Evolutionary conservation across 139 green algal species (phyloP).

Genomic region (Coelastrella sp.): DNA sequence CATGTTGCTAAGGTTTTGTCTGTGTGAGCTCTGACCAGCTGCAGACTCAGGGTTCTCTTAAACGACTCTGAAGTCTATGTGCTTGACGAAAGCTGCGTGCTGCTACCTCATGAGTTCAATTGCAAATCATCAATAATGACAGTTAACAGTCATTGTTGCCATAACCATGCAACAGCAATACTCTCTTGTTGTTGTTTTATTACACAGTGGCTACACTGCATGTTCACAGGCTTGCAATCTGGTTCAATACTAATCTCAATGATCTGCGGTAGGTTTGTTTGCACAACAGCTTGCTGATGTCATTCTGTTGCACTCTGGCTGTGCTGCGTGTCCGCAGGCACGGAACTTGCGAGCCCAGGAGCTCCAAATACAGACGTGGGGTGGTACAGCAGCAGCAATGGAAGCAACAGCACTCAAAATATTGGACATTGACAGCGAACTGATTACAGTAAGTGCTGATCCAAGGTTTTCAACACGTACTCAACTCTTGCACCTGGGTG

Average conservation of each 20-base stretch:
- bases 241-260: too few relatives aligned
- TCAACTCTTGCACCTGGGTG: too few relatives aligned
- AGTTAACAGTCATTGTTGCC: neutral
- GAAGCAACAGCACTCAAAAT: slow-evolving; percentile 15
- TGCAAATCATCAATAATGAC: neutral
- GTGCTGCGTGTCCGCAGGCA: slow-evolving; percentile 45
- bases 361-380: slow-evolving; percentile 87
- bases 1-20: too few relatives aligned
- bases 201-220: neutral
- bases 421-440: neutral
- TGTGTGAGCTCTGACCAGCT: too few relatives aligned
- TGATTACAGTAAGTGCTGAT: neutral
- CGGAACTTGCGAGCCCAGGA: slow-evolving; percentile 68
- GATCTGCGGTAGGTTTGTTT: too few relatives aligned
- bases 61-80: too few relatives aligned
- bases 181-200: too few relatives aligned
- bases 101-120: neutral
- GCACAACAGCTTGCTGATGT: too few relatives aligned
- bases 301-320: neutral
- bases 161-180: neutral
- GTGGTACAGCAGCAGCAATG: slow-evolving; percentile 52
- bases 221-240: neutral
- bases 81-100: neutral
- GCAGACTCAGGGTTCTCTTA: too few relatives aligned
- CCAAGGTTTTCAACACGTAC: too few relatives aligned